These are phyloP conservation scores for Gossypium mustelinum DNA, from an alignment of 345 rosid genomes.

Conservation along the genomic window DNA sequence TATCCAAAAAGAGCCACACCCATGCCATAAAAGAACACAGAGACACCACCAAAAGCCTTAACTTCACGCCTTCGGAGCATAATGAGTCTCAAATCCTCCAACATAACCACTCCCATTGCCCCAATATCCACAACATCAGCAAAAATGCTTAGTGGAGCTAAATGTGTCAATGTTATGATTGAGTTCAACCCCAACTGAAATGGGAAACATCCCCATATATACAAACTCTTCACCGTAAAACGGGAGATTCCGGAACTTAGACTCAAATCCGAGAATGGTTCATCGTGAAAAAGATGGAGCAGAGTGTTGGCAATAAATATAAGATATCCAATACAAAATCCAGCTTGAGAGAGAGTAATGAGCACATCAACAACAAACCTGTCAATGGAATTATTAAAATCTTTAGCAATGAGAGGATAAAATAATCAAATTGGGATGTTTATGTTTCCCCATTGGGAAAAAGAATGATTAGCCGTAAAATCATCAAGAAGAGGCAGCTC, in stretches of 20 bases:
- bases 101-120: constrained; percentile 69
- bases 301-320: constrained; percentile 66
- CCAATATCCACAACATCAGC: constrained; percentile 83
- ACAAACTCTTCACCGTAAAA: constrained; percentile 48
- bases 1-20: constrained; percentile 78
- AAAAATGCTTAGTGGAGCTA: constrained; percentile 88
- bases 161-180: constrained; percentile 62
- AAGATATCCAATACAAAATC: constrained; percentile 81
- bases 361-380: constrained; percentile 60
- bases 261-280: constrained; percentile 22
- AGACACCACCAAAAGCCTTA: constrained; percentile 54
- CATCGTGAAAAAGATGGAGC: constrained; percentile 37
- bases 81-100: constrained; percentile 45
- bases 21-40: constrained; percentile 67
- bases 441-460: not conserved
- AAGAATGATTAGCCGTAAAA: not conserved
- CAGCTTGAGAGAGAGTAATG: constrained; percentile 67
- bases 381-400: constrained; percentile 26
- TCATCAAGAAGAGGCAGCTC: not conserved
- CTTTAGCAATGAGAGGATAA: not conserved
- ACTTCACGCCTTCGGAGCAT: constrained; percentile 41
- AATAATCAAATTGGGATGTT: not conserved
- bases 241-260: constrained; percentile 36
- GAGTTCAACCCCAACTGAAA: constrained; percentile 81
- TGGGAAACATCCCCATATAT: constrained; percentile 73